Evolutionary conservation across 2,329 filamentous ascomycete genomes (phyloP), one percentile per base, ranked within the genome.

Genomic region (Colletotrichum camelliae): DNA sequence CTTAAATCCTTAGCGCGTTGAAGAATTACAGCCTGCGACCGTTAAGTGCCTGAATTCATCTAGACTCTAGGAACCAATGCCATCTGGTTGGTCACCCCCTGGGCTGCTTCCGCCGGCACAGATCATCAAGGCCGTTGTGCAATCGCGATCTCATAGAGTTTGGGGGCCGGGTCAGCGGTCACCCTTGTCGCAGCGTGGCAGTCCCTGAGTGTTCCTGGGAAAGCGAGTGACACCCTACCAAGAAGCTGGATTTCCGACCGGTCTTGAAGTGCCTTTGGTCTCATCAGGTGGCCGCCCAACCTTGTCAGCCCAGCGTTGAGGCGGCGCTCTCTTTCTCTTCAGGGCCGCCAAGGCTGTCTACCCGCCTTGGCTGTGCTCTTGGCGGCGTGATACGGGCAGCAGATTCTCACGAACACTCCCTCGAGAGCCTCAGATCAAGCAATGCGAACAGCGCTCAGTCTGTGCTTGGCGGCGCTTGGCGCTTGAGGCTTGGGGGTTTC

Each of bases 241-340:
- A 39, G n/a, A 62, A 52, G 37, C 37, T 61, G 57, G 37, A 61
- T 62, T 52, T 33, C 12, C 10, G 18, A 37, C 33, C 67, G 15
- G 15, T 43, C 64, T 67, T 73, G 74, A 73, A 16, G 58, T 73
- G 74, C 27, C 57, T 75, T 52, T 58, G 57, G 73, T 75, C 74
- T 73, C 73, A 69, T 58, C 24, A 27, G 27, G 58, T 4, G 39
- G 13, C 27, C 35, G 39, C 57, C 7, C 39, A 57, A 58, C 55
- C 15, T 68, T 33, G 73, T 33, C 55, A 31, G n/a, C 13, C n/a
- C 7, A 16, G 29, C 15, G 2, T 7, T 5, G 37, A 24, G 52
- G 64, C 31, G 16, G 3, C 60, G 35, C 67, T 62, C 29, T 27
- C 27, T 29, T 35, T 7, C 43, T 72, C 16, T 18, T 52, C 4